phyloP scores from a whole-genome alignment of 1,284 basidiomycete species.

The Neotropicomus parvogracilis region DNA sequence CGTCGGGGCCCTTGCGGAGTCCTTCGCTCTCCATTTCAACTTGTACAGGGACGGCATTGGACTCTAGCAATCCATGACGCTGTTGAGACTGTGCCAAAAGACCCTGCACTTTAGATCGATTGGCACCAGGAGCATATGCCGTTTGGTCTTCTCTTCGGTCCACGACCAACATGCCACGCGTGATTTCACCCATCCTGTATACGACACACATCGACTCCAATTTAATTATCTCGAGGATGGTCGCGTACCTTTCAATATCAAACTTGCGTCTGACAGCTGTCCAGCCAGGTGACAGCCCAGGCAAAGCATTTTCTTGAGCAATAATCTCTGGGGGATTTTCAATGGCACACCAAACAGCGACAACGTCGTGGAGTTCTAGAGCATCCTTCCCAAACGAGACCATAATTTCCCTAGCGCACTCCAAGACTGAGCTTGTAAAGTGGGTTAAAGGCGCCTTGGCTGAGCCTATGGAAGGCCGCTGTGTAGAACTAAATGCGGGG shows the following conservation, averaged over 20 bases:
- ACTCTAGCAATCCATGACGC: constrained; percentile 42
- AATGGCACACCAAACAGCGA: constrained; percentile 78
- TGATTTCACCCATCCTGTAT: constrained; percentile 53
- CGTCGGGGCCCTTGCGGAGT: constrained; percentile 20
- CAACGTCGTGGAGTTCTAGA: constrained; percentile 83
- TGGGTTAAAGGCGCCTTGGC: constrained; percentile 57
- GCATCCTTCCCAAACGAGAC: constrained; percentile 73
- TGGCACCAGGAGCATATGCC: constrained; percentile 58
- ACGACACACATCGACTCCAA: constrained; percentile 1
- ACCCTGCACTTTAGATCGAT: constrained; percentile 58
- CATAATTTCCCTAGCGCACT: constrained; percentile 70
- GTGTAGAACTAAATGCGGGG: constrained; percentile 46
- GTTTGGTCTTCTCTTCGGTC: constrained; percentile 60
- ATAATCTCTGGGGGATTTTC: constrained; percentile 52
- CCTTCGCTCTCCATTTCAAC: constrained; percentile 44
- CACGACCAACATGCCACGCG: constrained; percentile 73
- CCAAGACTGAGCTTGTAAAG: constrained; percentile 79
- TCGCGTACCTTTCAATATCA: constrained; percentile 61
- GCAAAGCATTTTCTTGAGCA: constrained; percentile 21
- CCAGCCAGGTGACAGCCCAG: constrained; percentile 50
- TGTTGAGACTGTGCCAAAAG: constrained; percentile 42
- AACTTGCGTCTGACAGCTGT: constrained; percentile 49
- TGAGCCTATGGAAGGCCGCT: constrained; percentile 41
- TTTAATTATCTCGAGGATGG: background rate
- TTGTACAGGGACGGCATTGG: constrained; percentile 49